Evolutionary conservation across 2,329 filamentous ascomycete species (phyloP), one percentile per base, ranked within the genome.

Genomic region (Paecilomyces formosus): DNA sequence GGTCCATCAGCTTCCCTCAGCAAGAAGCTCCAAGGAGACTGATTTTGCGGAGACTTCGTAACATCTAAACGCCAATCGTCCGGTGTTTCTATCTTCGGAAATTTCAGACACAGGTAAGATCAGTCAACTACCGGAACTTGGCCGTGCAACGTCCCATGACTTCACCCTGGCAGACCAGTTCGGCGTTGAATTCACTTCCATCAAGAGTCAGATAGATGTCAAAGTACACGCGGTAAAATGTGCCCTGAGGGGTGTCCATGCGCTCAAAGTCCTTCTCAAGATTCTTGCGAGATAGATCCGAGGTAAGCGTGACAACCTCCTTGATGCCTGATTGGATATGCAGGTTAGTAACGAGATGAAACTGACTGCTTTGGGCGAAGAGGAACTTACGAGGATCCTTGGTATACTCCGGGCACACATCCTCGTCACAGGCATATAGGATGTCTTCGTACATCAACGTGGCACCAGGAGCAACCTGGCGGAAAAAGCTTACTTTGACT

Each of bases 391-490:
- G 90, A 67, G 94, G 93, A 85, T 99, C 94, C 76, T 97, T 99
- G 66, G 93, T 97, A 74, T 99, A 99, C 75, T 97, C 94, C 0
- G 94, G 94, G 76, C 93, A 97, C 56, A 96, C 90, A 73, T 99
- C 94, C 64, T 97, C 94, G 71, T 99, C 94, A 71, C 94, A 99
- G 55, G 93, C 94, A 74, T 97, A 97, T 59, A 97, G 77, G 57
- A 97, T 93, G 78, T 99, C 94, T 80, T 99, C 94, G 74, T 99
- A 99, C 94, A 99, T 97, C 67, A 99, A 85, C 1, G 93, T 97
- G 33, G 94, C 94, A 55, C 94, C 94, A 0, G 94, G 94, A 5
- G 94, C 94, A 57, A 99, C 94, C 75, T 97, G 94, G 75, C 94
- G 84, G 86, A 99, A 97, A 78, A 97, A 97, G 9, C 90, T 96